Evolutionary conservation across 2,329 filamentous ascomycete genomes (phyloP).

Genomic region (Fusarium sp.): DNA sequence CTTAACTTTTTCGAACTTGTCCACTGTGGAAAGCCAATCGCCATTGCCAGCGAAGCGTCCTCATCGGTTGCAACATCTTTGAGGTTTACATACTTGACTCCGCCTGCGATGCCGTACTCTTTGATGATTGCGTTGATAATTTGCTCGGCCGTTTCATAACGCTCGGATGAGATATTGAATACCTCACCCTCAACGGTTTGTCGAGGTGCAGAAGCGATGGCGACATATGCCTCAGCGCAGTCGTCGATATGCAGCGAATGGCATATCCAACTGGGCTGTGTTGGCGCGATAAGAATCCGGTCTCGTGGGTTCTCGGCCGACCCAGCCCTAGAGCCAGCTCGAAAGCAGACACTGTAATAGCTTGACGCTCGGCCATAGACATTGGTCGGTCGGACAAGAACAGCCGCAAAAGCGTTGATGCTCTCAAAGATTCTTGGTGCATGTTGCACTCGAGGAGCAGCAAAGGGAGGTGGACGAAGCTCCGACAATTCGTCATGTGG

Average conservation of each 20-base stretch:
- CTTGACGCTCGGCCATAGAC: not conserved
- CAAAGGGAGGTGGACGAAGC: not conserved
- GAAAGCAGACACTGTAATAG: not conserved
- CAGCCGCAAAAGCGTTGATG: not conserved
- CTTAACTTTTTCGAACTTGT: not conserved
- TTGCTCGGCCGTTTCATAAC: not conserved
- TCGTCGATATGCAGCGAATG: not conserved
- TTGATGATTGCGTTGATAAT: not conserved
- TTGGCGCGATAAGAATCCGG: not conserved
- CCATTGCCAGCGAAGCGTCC: conserved; percentile 1
- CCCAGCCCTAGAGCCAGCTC: not conserved
- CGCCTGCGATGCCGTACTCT: not conserved
- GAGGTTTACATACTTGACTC: conserved; percentile 1
- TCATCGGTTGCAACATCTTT: not conserved
- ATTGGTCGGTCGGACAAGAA: not conserved
- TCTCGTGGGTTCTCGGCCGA: not conserved
- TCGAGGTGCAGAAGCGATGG: not conserved
- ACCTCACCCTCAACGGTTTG: not conserved
- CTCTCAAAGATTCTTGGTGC: not conserved
- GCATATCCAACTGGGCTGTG: not conserved
- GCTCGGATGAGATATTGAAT: not conserved
- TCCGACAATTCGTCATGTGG: not conserved
- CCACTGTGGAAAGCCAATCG: conserved; percentile 1
- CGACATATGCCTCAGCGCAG: not conserved
- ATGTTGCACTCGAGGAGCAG: not conserved